These are phyloP conservation scores for Aspergillus cristatus DNA, from an alignment of 495 filamentous ascomycete genomes.

Conservation along the genomic window DNA sequence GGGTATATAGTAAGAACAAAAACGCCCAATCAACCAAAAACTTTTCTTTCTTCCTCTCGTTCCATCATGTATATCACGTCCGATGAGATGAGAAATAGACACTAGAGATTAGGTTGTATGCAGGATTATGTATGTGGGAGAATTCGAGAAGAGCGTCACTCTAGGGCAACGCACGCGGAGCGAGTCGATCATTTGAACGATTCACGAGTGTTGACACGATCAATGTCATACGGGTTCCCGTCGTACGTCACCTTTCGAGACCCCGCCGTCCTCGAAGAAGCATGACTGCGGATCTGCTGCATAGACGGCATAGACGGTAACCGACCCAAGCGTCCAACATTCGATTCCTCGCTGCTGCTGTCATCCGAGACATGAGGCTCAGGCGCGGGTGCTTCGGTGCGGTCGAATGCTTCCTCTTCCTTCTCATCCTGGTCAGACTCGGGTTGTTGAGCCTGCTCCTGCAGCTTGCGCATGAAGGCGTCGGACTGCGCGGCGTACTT, in stretches of 20 bases:
- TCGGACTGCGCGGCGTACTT: conserved; percentile 58
- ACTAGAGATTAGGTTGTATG: conserved; percentile 16
- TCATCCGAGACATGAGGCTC: conserved; percentile 15
- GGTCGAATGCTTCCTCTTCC: conserved; percentile 21
- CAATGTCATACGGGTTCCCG: conserved; percentile 36
- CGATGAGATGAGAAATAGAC: conserved; percentile 4
- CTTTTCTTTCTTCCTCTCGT: conserved; percentile 7
- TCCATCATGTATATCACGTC: conserved; percentile 11
- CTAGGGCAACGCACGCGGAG: neutral
- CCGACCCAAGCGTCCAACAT: conserved; percentile 6
- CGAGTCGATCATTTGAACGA: conserved; percentile 23
- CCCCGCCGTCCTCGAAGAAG: conserved; percentile 20
- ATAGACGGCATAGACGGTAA: conserved; percentile 3
- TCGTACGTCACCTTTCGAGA: conserved; percentile 29
- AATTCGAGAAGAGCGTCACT: neutral
- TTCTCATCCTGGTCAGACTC: conserved; percentile 6
- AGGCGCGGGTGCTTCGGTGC: conserved; percentile 31
- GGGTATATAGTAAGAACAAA: neutral
- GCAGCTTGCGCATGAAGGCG: conserved; percentile 38
- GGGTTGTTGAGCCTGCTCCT: conserved; percentile 16
- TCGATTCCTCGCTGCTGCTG: conserved; percentile 14
- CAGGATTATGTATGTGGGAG: conserved; percentile 3
- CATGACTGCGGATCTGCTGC: conserved; percentile 23
- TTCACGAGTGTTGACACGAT: conserved; percentile 37
- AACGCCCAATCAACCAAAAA: neutral